phyloP scores from a whole-genome alignment of 495 filamentous ascomycete species.

The Podospora pseudoanserina region DNA sequence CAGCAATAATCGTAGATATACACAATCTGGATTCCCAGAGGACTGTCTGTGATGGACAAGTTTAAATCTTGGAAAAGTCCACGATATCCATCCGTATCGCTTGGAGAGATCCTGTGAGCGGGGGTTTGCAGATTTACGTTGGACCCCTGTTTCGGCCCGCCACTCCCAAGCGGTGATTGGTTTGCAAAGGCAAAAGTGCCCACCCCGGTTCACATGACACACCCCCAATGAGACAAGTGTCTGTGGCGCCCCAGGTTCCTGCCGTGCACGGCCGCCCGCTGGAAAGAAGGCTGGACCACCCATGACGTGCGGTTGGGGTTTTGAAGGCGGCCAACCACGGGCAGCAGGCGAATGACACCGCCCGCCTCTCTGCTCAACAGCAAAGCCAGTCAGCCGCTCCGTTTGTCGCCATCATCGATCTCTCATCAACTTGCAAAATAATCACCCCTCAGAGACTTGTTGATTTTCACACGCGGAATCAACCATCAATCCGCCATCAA shows the following conservation, averaged over 20 bases:
- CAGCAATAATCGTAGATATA: not conserved
- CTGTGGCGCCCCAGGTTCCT: conserved; percentile 6
- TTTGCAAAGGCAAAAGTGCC: not conserved
- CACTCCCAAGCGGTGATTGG: conserved; percentile 9
- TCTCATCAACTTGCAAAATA: not conserved
- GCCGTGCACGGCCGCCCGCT: conserved; percentile 1
- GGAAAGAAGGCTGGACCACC: not conserved
- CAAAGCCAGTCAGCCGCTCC: not conserved
- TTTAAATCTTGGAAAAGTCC: not conserved
- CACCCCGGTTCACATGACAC: conserved; percentile 22
- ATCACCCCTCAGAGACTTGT: not conserved
- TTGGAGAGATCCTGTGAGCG: not conserved
- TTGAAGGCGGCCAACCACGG: conserved; percentile 11
- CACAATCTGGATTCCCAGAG: not conserved
- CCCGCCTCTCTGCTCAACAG: not conserved
- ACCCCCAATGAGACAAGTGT: conserved; percentile 12
- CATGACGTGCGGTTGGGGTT: conserved; percentile 23
- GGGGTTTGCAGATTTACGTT: not conserved
- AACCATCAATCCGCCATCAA: not conserved
- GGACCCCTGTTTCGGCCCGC: conserved; percentile 6
- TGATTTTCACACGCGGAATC: not conserved
- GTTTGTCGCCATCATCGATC: conserved; percentile 3
- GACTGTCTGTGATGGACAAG: not conserved
- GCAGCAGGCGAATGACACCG: conserved; percentile 6
- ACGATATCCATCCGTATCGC: not conserved